These are phyloP conservation scores for Mortierella sp. DNA, from an alignment of 371 early-diverging fungal species.

Conservation along the genomic window DNA sequence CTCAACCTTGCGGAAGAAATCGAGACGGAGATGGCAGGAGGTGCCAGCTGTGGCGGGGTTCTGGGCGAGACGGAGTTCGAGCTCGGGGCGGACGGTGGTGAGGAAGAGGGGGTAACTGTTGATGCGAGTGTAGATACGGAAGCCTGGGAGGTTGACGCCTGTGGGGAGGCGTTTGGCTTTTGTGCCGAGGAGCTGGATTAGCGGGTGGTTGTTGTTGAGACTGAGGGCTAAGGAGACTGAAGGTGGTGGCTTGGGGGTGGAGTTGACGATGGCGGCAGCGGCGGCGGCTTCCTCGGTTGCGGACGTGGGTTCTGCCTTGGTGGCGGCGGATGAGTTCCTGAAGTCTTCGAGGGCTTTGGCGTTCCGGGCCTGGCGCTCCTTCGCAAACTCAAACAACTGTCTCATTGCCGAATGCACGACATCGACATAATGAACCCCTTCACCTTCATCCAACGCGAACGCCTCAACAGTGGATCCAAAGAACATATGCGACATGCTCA, in stretches of 20 bases:
- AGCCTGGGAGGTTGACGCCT: not conserved
- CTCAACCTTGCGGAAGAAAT: conserved; percentile 46
- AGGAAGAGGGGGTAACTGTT: conserved; percentile 25
- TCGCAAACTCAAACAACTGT: conserved; percentile 14
- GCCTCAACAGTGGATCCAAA: conserved; percentile 20
- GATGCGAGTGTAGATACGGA: conserved; percentile 26
- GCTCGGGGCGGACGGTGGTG: conserved; percentile 21
- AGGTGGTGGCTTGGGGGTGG: not conserved
- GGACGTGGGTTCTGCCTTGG: not conserved
- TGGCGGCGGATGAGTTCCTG: not conserved
- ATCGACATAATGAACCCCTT: conserved; percentile 3
- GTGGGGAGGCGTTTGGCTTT: not conserved
- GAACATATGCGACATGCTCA: not conserved
- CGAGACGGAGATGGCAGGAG: conserved; percentile 20
- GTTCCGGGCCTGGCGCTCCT: not conserved
- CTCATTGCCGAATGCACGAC: conserved; percentile 11
- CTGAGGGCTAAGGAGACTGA: not conserved
- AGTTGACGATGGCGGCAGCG: not conserved
- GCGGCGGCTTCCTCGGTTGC: not conserved
- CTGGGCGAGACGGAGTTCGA: conserved; percentile 35
- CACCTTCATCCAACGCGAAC: conserved; percentile 25
- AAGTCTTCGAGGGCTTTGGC: not conserved
- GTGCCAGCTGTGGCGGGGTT: conserved; percentile 20
- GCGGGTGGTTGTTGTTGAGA: conserved; percentile 22
- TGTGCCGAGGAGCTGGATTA: conserved; percentile 13